A percentile compares a stretch with the other conserved stretches of the same genome.
These are phyloP conservation scores for Chalaropsis thielavioides DNA, from an alignment of 2,329 filamentous ascomycete genomes.

Conservation along the genomic window DNA sequence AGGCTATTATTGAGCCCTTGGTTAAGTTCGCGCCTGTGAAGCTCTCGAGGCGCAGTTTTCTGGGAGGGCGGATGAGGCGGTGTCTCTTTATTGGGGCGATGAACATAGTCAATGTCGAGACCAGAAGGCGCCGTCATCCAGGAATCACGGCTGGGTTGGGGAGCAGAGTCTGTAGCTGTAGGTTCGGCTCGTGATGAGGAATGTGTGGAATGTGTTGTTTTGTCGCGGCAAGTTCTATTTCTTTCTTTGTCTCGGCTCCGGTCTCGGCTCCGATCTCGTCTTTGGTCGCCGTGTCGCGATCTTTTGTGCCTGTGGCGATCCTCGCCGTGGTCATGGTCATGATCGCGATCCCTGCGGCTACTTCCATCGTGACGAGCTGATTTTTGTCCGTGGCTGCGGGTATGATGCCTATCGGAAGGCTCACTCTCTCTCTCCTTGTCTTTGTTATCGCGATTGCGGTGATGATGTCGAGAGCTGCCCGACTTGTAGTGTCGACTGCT, in stretches of 20 bases:
- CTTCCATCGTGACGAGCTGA: neutral
- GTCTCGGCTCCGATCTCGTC: neutral
- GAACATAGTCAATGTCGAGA: conserved; percentile 70
- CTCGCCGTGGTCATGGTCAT: conserved; percentile 25
- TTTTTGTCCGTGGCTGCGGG: conserved; percentile 29
- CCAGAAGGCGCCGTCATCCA: conserved; percentile 91
- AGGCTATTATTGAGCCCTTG: conserved; percentile 43
- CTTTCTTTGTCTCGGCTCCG: neutral
- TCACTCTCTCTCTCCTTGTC: conserved; percentile 18
- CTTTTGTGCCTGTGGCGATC: conserved; percentile 22
- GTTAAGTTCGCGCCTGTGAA: conserved; percentile 75
- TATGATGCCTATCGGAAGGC: conserved; percentile 23
- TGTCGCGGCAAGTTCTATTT: neutral
- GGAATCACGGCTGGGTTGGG: conserved; percentile 45
- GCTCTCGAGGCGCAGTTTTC: conserved; percentile 47
- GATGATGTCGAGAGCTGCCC: conserved; percentile 21
- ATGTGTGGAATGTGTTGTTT: neutral
- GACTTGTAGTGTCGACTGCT: neutral
- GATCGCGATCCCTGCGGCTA: neutral
- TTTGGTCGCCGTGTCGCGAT: conserved; percentile 11
- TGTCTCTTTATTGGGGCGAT: conserved; percentile 43
- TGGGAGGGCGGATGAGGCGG: conserved; percentile 37
- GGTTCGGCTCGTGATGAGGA: neutral
- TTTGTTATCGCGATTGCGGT: conserved; percentile 14
- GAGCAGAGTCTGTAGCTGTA: conserved; percentile 30